A percentile compares a stretch with the other conserved stretches of the same genome.
These are phyloP conservation scores for Candida silvatica DNA, from an alignment of 805 yeast genomes.

Conservation along the genomic window DNA sequence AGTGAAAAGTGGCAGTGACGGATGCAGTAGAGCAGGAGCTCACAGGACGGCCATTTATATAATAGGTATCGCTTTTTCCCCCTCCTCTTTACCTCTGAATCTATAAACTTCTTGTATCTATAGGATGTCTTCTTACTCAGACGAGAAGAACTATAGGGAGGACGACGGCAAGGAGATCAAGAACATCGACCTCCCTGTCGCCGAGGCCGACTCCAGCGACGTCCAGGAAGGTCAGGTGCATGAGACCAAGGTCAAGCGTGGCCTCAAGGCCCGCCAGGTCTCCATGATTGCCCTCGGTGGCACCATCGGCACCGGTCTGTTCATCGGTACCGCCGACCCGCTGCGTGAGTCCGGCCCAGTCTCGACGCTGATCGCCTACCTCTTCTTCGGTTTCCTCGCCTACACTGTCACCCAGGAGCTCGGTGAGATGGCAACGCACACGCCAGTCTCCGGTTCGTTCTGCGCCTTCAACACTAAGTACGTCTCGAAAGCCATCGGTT, in stretches of 20 bases:
- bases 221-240: slow-evolving; percentile 6
- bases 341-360: slow-evolving; percentile 60
- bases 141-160: no score
- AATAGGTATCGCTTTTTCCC: no score
- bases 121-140: no score
- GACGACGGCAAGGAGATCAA: no score
- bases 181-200: no score
- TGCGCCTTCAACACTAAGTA: slow-evolving; percentile 63
- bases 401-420: slow-evolving; percentile 61
- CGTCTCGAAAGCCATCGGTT: slow-evolving; percentile 64
- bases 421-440: slow-evolving; percentile 77
- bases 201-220: no score
- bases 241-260: slow-evolving; percentile 31
- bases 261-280: slow-evolving; percentile 57
- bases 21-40: no score
- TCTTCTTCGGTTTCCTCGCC: slow-evolving; percentile 59
- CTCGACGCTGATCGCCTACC: slow-evolving; percentile 51
- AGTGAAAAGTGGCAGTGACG: no score
- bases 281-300: slow-evolving; percentile 77
- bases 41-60: no score
- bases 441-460: slow-evolving; percentile 63
- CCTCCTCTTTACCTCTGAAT: no score
- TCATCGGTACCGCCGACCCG: slow-evolving; percentile 55
- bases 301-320: slow-evolving; percentile 72
- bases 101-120: no score